A percentile compares a stretch with the other conserved stretches of the same genome.
Conservation (phyloP, 2,329 filamentous ascomycete species). For the Thermomyces lanuginosus region DNA sequence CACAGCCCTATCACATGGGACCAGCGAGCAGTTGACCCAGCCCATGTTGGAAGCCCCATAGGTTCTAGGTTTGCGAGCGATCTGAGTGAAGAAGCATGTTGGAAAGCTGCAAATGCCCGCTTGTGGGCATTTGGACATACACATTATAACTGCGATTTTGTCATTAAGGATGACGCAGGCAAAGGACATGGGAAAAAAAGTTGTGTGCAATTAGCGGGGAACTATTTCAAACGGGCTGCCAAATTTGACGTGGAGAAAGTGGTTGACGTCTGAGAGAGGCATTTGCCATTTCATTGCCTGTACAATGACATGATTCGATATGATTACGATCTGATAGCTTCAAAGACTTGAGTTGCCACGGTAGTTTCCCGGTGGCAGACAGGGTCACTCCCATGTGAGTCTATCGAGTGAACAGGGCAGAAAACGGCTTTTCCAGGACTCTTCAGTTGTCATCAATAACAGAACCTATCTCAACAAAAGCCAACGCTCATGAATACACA, state of each 20-base stretch:
- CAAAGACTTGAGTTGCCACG: too few species aligned
- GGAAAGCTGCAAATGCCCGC: constrained; percentile 20
- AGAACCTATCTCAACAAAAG: too few species aligned
- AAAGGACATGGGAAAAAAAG: constrained; percentile 3
- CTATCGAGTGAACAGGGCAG: too few species aligned
- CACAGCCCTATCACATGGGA: constrained; percentile 18
- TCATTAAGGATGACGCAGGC: background rate
- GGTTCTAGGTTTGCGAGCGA: constrained; percentile 29
- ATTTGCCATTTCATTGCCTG: too few species aligned
- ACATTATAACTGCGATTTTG: constrained; percentile 30
- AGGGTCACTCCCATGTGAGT: too few species aligned
- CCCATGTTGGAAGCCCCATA: constrained; percentile 17
- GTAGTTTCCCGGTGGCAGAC: too few species aligned
- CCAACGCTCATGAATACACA: too few species aligned
- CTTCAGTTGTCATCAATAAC: too few species aligned
- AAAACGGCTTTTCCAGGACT: too few species aligned
- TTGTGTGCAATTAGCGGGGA: background rate
- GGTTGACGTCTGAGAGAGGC: too few species aligned
- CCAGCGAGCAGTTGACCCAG: constrained; percentile 14
- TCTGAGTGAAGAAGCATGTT: constrained; percentile 23
- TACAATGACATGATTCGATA: too few species aligned
- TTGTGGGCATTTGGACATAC: constrained; percentile 36
- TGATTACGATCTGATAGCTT: too few species aligned
- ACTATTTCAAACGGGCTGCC: background rate
- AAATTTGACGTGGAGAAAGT: background rate